These are phyloP conservation scores for Vararia minispora DNA, from an alignment of 768 basidiomycete genomes.

Conservation along the genomic window DNA sequence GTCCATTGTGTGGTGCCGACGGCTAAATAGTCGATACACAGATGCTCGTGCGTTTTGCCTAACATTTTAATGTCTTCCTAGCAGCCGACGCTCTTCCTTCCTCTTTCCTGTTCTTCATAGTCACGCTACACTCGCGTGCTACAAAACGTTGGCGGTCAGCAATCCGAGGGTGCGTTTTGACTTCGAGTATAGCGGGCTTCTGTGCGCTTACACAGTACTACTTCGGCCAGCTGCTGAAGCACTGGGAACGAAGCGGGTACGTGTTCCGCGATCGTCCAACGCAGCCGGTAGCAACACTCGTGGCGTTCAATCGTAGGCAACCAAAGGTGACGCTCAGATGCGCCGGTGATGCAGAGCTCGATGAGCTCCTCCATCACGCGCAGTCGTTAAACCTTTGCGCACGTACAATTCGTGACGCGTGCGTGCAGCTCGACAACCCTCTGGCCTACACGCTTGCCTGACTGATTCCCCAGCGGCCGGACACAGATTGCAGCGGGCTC, in stretches of 20 bases:
- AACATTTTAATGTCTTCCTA: too few relatives aligned
- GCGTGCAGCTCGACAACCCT: constrained; percentile 18
- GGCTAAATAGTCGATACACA: not conserved
- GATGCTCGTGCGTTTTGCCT: constrained; percentile 22
- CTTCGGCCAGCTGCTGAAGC: constrained; percentile 73
- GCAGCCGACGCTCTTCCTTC: too few relatives aligned
- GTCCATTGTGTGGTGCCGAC: constrained; percentile 25
- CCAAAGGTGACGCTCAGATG: constrained; percentile 87
- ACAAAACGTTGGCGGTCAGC: constrained; percentile 59
- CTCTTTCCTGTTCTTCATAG: too few relatives aligned
- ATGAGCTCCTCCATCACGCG: constrained; percentile 74
- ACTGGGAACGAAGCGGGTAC: constrained; percentile 85
- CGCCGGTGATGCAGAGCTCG: constrained; percentile 69
- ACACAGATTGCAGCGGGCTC: constrained; percentile 82
- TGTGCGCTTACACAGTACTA: too few relatives aligned
- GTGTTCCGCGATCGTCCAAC: too few relatives aligned
- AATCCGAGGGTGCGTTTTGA: constrained; percentile 52
- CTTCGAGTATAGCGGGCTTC: not conserved
- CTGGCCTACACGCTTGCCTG: not conserved
- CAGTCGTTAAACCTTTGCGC: constrained; percentile 82
- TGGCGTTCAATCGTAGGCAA: constrained; percentile 74
- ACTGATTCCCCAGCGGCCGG: constrained; percentile 42
- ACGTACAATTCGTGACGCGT: constrained; percentile 78
- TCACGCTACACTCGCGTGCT: constrained; percentile 90
- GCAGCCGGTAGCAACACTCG: too few relatives aligned